These are phyloP conservation scores for Raffaelea arxii DNA, from an alignment of 2,329 filamentous ascomycete genomes.

Conservation along the genomic window DNA sequence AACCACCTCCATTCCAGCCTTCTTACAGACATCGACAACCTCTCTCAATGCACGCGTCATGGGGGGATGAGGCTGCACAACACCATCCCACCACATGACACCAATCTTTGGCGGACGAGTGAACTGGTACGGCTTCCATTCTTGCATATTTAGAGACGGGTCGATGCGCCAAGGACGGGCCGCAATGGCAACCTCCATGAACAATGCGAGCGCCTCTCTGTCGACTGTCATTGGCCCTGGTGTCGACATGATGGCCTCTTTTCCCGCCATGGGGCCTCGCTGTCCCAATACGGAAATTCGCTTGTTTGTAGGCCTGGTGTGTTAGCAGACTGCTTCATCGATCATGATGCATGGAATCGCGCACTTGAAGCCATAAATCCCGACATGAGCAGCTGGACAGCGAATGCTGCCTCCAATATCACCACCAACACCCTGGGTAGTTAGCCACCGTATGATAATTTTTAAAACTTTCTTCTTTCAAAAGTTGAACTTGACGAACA, in stretches of 20 bases:
- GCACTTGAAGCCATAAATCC: neutral
- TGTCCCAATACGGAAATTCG: too few species aligned
- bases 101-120: neutral
- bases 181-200: neutral
- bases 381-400: conserved; percentile 15
- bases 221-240: neutral
- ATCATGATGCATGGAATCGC: too few species aligned
- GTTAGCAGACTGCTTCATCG: too few species aligned
- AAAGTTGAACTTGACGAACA: too few species aligned
- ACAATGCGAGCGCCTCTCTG: neutral
- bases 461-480: too few species aligned
- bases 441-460: too few species aligned
- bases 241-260: too few species aligned
- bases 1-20: neutral
- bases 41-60: neutral
- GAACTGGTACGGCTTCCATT: too few species aligned
- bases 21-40: neutral
- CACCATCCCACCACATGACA: neutral
- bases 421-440: conserved; percentile 38
- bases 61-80: neutral
- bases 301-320: too few species aligned
- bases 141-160: neutral
- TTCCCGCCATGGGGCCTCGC: too few species aligned
- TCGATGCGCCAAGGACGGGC: neutral
- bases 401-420: conserved; percentile 18